phyloP scores from a whole-genome alignment of 148 eudicot species.

The Vaccinium darrowii region DNA sequence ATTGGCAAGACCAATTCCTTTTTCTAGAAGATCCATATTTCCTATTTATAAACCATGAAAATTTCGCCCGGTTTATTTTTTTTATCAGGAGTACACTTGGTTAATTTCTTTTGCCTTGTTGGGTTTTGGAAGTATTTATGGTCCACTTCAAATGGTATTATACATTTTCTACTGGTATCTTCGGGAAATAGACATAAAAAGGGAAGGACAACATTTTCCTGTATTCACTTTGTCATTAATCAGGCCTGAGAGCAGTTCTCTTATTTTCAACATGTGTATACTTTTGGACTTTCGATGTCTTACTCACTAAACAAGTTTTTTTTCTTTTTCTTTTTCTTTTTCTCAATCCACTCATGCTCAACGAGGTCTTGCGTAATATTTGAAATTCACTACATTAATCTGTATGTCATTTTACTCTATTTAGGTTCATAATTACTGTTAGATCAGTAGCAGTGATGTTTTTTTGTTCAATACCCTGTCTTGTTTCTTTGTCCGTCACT shows the following conservation, averaged over 20 bases:
- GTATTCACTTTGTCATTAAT: background rate
- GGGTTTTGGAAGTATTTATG: background rate
- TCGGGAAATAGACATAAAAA: background rate
- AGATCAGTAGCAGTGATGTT: background rate
- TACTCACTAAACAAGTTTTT: background rate
- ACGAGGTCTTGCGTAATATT: background rate
- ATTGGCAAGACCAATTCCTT: background rate
- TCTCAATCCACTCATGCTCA: background rate
- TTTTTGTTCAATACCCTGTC: background rate
- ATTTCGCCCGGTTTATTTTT: background rate
- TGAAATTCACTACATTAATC: background rate
- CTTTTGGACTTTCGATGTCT: background rate
- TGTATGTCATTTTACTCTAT: background rate
- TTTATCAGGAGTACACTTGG: background rate
- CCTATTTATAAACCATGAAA: background rate
- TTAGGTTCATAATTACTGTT: background rate
- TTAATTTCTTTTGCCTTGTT: background rate
- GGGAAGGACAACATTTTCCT: background rate
- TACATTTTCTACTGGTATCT: background rate
- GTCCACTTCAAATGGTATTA: background rate
- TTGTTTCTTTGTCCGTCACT: background rate
- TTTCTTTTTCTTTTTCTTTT: background rate
- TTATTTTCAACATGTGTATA: background rate
- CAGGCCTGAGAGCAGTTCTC: background rate
- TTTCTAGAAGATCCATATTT: conserved; percentile 7